Evolutionary conservation across 306 rosid species (phyloP), one percentile per base, ranked within the genome.

Genomic region (Prunus fruticosa): DNA sequence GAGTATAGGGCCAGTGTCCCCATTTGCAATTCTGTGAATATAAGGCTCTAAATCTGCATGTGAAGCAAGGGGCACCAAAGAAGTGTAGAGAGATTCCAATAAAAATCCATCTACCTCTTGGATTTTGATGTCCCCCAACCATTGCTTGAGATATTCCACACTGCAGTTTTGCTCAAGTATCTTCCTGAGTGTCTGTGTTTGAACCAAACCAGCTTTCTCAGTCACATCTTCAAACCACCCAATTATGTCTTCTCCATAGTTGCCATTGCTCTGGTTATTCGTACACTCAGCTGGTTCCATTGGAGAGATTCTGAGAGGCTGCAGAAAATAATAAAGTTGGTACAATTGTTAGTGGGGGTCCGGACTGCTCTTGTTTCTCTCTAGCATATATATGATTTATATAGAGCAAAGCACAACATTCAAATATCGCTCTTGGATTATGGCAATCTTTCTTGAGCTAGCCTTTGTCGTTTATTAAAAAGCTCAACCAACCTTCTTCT

Each of bases 41-140:
- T 66, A 86, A 25, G 98, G 97, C 67, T 95, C 97, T 27, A 92
- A 89, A 79, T 92, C 93, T 54, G 83, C 83, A 87, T 92, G 97
- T 0, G 97, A 85, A 11, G 89, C 79, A 77, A 95, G 87, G 4
- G 98, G 98, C 52, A 94, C 92, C 79, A 75, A 70, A 72, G 93
- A 83, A n/a, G 87, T 89, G 91, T 83, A 94, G 69, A 94, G 88
- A 0, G 95, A 90, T 81, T 94, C 93, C 83, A 94, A 83, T 56
- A 79, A 83, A 83, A 78, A 81, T 67, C 84, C 82, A 19, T 91
- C 95, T 76, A 91, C 76, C 11, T 89, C 91, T 2, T 47, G 47
- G 69, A 91, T 68, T n/a, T 90, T 75, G 77, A 81, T 61, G 71
- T 73, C 77, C 64, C 90, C 88, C 13, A 91, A 46, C 97, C 97